phyloP scores from a whole-genome alignment of 345 rosid species.

The Syzygium oleosum region DNA sequence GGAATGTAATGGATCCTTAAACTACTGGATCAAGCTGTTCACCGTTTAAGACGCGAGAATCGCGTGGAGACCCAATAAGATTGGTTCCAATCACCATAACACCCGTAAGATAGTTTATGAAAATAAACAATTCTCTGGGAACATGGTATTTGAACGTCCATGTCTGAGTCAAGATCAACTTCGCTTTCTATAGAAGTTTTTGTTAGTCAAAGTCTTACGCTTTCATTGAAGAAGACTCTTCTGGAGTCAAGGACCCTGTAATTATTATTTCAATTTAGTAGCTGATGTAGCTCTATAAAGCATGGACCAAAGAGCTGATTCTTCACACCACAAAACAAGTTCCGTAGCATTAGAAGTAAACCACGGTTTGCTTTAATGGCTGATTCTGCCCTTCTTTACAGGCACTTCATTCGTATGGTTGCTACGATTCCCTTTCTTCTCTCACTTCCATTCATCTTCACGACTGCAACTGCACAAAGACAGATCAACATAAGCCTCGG shows the following conservation, averaged over 20 bases:
- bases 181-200: no score
- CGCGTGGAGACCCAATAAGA: not conserved
- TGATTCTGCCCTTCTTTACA: not conserved
- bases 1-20: not conserved
- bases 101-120: not conserved
- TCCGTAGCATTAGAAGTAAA: not conserved
- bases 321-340: not conserved
- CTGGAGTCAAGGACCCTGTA: not conserved
- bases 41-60: not conserved
- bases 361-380: not conserved
- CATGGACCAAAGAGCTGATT: not conserved
- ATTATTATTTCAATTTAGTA: no score
- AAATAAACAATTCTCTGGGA: not conserved
- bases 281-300: not conserved
- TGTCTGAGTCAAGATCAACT: not conserved
- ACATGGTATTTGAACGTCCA: not conserved
- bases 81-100: no score
- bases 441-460: not conserved
- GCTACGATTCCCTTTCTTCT: not conserved
- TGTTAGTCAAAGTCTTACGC: not conserved
- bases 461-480: conserved; percentile 2
- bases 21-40: not conserved
- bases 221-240: not conserved
- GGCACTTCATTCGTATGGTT: not conserved
- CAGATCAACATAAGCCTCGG: conserved; percentile 5